Conservation (phyloP, 106 monocot species). For the Dendrobium chrysotoxum region DNA sequence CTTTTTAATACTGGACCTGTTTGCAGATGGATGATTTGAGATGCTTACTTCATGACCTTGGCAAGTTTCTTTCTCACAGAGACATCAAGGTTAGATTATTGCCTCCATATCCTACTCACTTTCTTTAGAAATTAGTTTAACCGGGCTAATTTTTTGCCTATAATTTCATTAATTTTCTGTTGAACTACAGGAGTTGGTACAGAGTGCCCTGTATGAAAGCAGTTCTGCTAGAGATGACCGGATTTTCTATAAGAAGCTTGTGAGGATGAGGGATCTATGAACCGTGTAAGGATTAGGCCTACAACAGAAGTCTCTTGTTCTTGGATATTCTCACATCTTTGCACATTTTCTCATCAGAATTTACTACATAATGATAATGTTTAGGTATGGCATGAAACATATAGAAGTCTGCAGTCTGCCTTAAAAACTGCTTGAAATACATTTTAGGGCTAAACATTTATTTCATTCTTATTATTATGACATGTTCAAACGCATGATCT, state of each 20-base stretch:
- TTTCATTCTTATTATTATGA: too few species aligned
- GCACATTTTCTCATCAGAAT: too few species aligned
- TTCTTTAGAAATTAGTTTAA: not conserved
- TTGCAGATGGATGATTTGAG: slow-evolving; percentile 86
- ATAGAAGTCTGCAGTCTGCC: too few species aligned
- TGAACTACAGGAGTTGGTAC: slow-evolving; percentile 69
- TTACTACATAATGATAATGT: too few species aligned
- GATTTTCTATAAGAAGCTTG: slow-evolving; percentile 77
- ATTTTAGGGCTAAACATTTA: too few species aligned
- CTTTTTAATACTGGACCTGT: not conserved
- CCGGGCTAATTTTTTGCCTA: not conserved
- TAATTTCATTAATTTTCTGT: too few species aligned
- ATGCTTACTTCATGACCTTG: slow-evolving; percentile 78
- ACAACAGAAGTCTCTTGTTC: not conserved
- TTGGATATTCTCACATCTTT: too few species aligned
- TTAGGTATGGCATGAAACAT: too few species aligned
- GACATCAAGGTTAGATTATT: slow-evolving; percentile 75
- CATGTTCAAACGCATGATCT: not conserved
- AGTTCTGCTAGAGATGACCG: slow-evolving; percentile 73
- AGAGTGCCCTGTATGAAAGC: slow-evolving; percentile 69
- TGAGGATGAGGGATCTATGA: slow-evolving; percentile 43
- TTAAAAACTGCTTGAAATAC: too few species aligned
- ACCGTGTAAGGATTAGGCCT: not conserved
- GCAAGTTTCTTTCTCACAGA: slow-evolving; percentile 71
- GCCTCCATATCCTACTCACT: not conserved